Evolutionary conservation across 768 basidiomycete species (phyloP), one percentile per base, ranked within the genome.

Genomic region (Lactarius indigo): DNA sequence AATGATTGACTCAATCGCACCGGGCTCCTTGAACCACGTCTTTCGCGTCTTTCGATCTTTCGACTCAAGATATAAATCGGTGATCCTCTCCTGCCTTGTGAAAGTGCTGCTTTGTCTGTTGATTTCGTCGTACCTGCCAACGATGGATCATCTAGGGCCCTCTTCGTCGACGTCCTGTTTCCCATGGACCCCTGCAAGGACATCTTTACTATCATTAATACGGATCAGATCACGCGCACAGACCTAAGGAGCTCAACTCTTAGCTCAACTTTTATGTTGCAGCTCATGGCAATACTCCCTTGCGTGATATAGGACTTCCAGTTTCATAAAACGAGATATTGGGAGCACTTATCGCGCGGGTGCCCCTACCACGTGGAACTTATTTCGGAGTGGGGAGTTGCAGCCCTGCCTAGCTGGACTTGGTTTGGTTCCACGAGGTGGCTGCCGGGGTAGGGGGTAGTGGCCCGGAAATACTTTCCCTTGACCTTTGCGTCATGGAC

Each of bases 111-210:
- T 2, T 39, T 39, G 37, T 13, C 37, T 39, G 15, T 13, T 13
- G 37, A 12, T 6, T 13, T 13, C 37, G 15, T 13, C 15, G 15
- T 39, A 15, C 37, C 15, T 39, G 15, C 37, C 37, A 13, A 76
- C 37, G 37, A 76, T 85, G 96, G 12, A 90, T 96, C 63, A 98
- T 99, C 71, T 98, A 96, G 97, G 79, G 98, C 98, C 69, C 87
- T 99, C 55, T 99, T 99, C 85, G 85, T 99, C 18, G 97, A 99
- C 72, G 96, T 98, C 20, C 85, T 98, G 9, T 99, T 98, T 85
- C 97, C 97, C 2, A 95, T 98, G 90, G 92, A 96, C 77, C 85
- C 98, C 64, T 95, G 98, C 80, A 97, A 97, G 76, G 96, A 98
- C 69, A 95, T 99, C 71, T 98, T 99, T 39, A 39, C 15, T 74